Conservation (phyloP, 2,329 filamentous ascomycete species). For the Colletotrichum neosansevieriae region DNA sequence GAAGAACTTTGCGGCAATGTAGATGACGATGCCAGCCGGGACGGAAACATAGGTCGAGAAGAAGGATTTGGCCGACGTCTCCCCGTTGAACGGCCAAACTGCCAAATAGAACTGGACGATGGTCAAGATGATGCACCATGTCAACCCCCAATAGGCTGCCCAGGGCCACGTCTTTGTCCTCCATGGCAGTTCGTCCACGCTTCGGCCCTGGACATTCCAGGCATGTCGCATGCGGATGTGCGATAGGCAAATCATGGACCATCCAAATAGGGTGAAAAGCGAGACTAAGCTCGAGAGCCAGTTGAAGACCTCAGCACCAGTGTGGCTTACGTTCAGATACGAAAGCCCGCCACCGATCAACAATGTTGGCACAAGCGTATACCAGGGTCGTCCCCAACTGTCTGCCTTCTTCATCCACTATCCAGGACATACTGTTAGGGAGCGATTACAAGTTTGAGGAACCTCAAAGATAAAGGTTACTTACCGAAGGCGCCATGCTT, state of each 20-base stretch:
- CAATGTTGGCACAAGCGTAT: slow-evolving; percentile 58
- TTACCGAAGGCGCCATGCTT: slow-evolving; percentile 43
- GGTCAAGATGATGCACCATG: slow-evolving; percentile 58
- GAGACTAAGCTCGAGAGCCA: slow-evolving; percentile 61
- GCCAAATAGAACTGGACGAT: slow-evolving; percentile 61
- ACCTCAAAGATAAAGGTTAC: not conserved
- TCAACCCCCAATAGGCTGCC: slow-evolving; percentile 56
- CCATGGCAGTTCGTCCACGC: slow-evolving; percentile 52
- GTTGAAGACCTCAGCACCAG: slow-evolving; percentile 55
- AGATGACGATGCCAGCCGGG: slow-evolving; percentile 56
- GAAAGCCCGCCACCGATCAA: slow-evolving; percentile 59
- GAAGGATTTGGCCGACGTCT: slow-evolving; percentile 53
- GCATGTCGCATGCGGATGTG: slow-evolving; percentile 56
- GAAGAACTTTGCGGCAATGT: slow-evolving; percentile 53
- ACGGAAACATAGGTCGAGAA: slow-evolving; percentile 61
- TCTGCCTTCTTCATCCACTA: slow-evolving; percentile 10
- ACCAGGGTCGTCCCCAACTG: not conserved
- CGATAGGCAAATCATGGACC: slow-evolving; percentile 57
- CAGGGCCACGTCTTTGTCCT: slow-evolving; percentile 57
- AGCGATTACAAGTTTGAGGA: not conserved
- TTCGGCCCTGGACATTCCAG: slow-evolving; percentile 54
- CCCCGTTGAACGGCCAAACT: slow-evolving; percentile 55
- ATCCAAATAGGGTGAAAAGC: slow-evolving; percentile 57
- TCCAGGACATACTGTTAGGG: not conserved
- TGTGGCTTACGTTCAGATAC: slow-evolving; percentile 58